These are phyloP conservation scores for Phlebiopsis flavidoalba DNA, from an alignment of 768 basidiomycete genomes.

Conservation along the genomic window DNA sequence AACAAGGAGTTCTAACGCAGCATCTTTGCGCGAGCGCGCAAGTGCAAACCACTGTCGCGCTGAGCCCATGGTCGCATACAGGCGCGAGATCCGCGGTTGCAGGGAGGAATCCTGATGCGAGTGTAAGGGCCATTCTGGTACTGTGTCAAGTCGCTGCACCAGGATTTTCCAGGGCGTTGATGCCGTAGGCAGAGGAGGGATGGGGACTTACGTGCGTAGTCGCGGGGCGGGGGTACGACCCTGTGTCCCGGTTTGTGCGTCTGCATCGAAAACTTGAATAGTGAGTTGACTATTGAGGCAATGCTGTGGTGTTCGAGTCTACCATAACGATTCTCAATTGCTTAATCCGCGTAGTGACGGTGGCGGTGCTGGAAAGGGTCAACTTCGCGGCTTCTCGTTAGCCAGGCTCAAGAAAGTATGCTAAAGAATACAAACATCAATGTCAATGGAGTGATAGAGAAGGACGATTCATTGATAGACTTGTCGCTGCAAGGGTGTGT, in stretches of 20 bases:
- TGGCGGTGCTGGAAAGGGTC: constrained; percentile 51
- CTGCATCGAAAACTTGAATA: constrained; percentile 65
- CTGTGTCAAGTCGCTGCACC: constrained; percentile 68
- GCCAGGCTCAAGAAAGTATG: constrained; percentile 64
- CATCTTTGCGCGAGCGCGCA: too few species aligned
- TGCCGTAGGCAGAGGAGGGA: constrained; percentile 40
- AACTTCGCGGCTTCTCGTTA: constrained; percentile 52
- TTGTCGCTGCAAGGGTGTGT: constrained; percentile 47
- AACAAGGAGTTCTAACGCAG: too few species aligned
- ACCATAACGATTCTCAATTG: neutral
- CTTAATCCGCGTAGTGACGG: constrained; percentile 51
- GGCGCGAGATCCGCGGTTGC: too few species aligned
- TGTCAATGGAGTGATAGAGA: constrained; percentile 61
- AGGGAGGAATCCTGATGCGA: too few species aligned
- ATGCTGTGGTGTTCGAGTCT: neutral
- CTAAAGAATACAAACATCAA: constrained; percentile 63
- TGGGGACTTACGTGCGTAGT: constrained; percentile 20
- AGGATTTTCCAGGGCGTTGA: constrained; percentile 72
- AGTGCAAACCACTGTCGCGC: too few species aligned
- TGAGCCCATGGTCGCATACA: too few species aligned
- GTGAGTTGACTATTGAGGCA: constrained; percentile 31
- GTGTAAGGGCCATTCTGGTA: too few species aligned
- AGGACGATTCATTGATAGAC: constrained; percentile 72
- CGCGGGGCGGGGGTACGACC: constrained; percentile 75
- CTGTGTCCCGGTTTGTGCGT: constrained; percentile 61